Evolutionary conservation across 345 rosid genomes (phyloP), one percentile per base, ranked within the genome.

Genomic region (Tarenaya hassleriana): DNA sequence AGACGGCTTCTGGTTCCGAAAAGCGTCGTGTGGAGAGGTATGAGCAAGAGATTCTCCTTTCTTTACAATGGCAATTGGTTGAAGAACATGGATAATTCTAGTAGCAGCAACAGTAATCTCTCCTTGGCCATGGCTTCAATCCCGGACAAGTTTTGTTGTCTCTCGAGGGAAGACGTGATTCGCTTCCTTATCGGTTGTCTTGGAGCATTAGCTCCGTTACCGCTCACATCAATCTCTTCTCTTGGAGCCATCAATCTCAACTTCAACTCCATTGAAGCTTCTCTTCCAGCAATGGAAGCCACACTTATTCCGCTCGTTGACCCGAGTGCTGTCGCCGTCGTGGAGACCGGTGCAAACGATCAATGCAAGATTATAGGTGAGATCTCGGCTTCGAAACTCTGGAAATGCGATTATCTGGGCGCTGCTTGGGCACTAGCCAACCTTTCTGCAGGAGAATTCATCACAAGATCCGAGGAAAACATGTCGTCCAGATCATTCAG

Each of bases 391-490:
- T 83, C 94, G 2, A 85, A 82, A 67, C 69, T 92, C 7, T 85
- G 98, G 98, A 92, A 85, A 77, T 92, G 94, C 58, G 98, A 92
- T 68, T 83, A 88, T 56, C 66, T 78, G 0, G 88, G 88, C 47
- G 91, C 95, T 32, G 95, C 98, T 11, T 92, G 98, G 98, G 88
- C 91, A 57, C 56, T 92, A 59, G 95, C 91, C 21, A 92, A 92
- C 60, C 82, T 92, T 24, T 88, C 84, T 0, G 84, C 95, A 2
- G 94, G 95, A 41, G 95, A 92, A 64, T 92, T 88, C 69, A 97
- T 92, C 18, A 85, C 83, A 94, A 94, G 98, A 37, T 86, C 80
- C 10, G 98, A 92, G 59, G 98, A 92, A 64, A 78, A 80, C 61
- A 50, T 69, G 58, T 63, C 77, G 11, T 63, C 80, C 19, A 79